These are phyloP conservation scores for Ceratocystis cacaofunesta DNA, from an alignment of 2,329 filamentous ascomycete species.

Conservation along the genomic window DNA sequence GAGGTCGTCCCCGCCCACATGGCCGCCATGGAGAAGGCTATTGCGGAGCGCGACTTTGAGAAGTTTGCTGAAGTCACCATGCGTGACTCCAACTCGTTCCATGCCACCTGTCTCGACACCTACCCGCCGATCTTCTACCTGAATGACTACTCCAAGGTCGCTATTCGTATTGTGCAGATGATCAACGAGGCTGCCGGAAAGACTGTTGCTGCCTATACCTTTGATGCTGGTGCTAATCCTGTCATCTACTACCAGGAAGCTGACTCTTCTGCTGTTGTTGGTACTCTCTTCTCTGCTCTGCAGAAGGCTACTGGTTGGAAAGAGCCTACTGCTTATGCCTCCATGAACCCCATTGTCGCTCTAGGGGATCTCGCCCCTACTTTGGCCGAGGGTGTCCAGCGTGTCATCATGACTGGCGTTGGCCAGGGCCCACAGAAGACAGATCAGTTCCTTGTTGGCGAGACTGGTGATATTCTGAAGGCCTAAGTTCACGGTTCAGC, in stretches of 20 bases:
- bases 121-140: constrained; percentile 98
- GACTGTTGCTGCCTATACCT: constrained; percentile 83
- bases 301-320: constrained; percentile 57
- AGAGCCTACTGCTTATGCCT: constrained; percentile 31
- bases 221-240: constrained; percentile 91
- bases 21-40: constrained; percentile 69
- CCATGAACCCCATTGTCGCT: constrained; percentile 39
- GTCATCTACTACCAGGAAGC: constrained; percentile 89
- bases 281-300: constrained; percentile 58
- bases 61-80: constrained; percentile 83
- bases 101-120: constrained; percentile 86
- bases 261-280: constrained; percentile 57
- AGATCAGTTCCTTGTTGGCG: constrained; percentile 59
- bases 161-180: constrained; percentile 74
- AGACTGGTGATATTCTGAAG: constrained; percentile 33
- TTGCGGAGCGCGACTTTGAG: constrained; percentile 65
- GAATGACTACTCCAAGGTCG: constrained; percentile 81
- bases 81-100: constrained; percentile 94
- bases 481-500: neutral
- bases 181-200: constrained; percentile 71
- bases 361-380: constrained; percentile 48
- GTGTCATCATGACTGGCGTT: constrained; percentile 82
- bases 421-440: constrained; percentile 78
- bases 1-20: constrained; percentile 72
- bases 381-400: constrained; percentile 65